A percentile compares a stretch with the other conserved stretches of the same genome.
Conservation (phyloP, 2,329 filamentous ascomycete genomes). For the Magnaporthales sp. region DNA sequence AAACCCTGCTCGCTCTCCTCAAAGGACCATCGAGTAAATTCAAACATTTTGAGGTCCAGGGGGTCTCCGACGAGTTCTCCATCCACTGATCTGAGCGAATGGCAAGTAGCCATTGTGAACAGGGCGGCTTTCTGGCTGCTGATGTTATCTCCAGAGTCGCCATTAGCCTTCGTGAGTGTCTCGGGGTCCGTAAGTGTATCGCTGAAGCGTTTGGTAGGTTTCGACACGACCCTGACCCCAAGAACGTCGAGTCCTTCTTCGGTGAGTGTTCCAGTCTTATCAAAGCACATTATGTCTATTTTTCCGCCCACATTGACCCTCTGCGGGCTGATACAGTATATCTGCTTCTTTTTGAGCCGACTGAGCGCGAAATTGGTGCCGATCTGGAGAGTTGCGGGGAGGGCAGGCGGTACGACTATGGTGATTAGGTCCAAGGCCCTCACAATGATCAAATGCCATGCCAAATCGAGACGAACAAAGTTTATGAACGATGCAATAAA, state of each 20-base stretch:
- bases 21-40: conserved; percentile 88
- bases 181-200: conserved; percentile 61
- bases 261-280: conserved; percentile 97
- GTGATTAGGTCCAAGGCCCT: conserved; percentile 92
- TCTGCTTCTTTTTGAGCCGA: conserved; percentile 77
- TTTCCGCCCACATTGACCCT: conserved; percentile 95
- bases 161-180: conserved; percentile 16
- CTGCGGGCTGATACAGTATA: conserved; percentile 97
- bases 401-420: conserved; percentile 89
- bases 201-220: conserved; percentile 55
- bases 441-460: conserved; percentile 86
- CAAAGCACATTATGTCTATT: conserved; percentile 92
- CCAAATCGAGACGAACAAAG: conserved; percentile 74
- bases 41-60: conserved; percentile 96
- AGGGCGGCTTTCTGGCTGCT: conserved; percentile 52
- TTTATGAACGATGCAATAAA: conserved; percentile 91
- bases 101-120: conserved; percentile 95
- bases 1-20: conserved; percentile 73
- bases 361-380: conserved; percentile 91
- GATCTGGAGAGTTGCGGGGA: conserved; percentile 91
- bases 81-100: conserved; percentile 81
- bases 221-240: conserved; percentile 71
- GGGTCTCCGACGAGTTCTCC: conserved; percentile 88
- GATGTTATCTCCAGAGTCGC: conserved; percentile 19
- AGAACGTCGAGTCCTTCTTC: conserved; percentile 94